Conservation (phyloP, 768 basidiomycete species). For the Pisolithus orientalis region DNA sequence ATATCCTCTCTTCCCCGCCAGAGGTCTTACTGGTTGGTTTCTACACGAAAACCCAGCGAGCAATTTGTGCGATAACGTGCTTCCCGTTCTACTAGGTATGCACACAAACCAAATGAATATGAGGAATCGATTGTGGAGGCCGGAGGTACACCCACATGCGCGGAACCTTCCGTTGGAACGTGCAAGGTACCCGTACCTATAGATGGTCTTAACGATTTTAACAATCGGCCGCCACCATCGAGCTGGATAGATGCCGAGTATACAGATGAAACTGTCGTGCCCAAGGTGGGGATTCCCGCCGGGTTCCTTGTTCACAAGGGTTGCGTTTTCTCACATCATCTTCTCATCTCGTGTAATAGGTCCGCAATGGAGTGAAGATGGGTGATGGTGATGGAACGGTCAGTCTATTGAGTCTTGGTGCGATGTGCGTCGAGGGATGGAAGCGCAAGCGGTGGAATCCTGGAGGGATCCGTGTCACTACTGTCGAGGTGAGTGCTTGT, state of each 20-base stretch:
- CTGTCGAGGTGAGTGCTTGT: slow-evolving; percentile 61
- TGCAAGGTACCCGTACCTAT: slow-evolving; percentile 32
- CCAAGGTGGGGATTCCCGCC: slow-evolving; percentile 38
- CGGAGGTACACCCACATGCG: slow-evolving; percentile 33
- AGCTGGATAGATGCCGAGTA: slow-evolving; percentile 87
- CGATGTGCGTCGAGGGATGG: slow-evolving; percentile 99
- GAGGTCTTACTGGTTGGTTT: slow-evolving; percentile 76
- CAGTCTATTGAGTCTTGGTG: slow-evolving; percentile 74
- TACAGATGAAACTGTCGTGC: slow-evolving; percentile 52
- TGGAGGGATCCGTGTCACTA: slow-evolving; percentile 76
- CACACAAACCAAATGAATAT: slow-evolving; percentile 60
- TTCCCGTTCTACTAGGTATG: slow-evolving; percentile 46
- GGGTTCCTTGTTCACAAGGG: background rate
- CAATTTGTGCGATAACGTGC: background rate
- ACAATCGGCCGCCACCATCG: slow-evolving; percentile 47
- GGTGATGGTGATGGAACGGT: slow-evolving; percentile 97
- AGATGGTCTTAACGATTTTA: slow-evolving; percentile 34
- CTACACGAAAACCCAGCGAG: background rate
- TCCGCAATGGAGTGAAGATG: slow-evolving; percentile 82
- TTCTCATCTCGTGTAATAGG: slow-evolving; percentile 26
- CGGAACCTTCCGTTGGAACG: slow-evolving; percentile 32
- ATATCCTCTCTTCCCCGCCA: slow-evolving; percentile 21
- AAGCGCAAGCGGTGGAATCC: slow-evolving; percentile 88
- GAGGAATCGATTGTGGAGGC: slow-evolving; percentile 51
- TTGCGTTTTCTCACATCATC: background rate